phyloP scores from a whole-genome alignment of 805 yeast genomes.

The Yamadazyma sp. region DNA sequence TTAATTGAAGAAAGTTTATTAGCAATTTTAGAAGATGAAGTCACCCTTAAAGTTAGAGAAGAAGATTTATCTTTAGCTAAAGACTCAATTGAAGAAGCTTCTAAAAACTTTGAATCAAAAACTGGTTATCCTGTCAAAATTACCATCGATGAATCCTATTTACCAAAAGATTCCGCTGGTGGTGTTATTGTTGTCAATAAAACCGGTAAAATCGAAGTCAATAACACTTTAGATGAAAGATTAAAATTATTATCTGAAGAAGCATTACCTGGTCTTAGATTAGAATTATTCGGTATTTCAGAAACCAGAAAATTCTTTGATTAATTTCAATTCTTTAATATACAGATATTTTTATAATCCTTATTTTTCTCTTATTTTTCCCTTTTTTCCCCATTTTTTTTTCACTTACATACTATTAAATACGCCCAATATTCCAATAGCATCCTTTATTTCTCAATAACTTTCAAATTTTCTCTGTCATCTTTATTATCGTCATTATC shows the following conservation, averaged over 20 bases:
- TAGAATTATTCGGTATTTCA: constrained; percentile 85
- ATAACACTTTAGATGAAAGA: constrained; percentile 95
- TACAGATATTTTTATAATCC: not conserved
- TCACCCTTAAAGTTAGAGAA: constrained; percentile 64
- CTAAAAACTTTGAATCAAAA: constrained; percentile 58
- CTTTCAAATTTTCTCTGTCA: no score
- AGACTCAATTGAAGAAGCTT: constrained; percentile 60
- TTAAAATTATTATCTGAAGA: constrained; percentile 75
- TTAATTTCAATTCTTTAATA: constrained; percentile 29
- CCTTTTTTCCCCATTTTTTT: no score
- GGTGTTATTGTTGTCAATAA: constrained; percentile 75
- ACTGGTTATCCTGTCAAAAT: constrained; percentile 58
- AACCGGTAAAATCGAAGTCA: constrained; percentile 79
- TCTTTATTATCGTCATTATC: no score
- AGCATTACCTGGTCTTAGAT: constrained; percentile 88
- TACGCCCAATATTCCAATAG: no score
- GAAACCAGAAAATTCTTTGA: constrained; percentile 87
- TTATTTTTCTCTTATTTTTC: not conserved
- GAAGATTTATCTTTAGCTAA: constrained; percentile 59
- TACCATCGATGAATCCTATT: constrained; percentile 53
- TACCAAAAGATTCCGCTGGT: constrained; percentile 71
- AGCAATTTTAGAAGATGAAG: constrained; percentile 69
- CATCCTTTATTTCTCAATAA: no score
- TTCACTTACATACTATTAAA: no score
- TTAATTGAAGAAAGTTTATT: constrained; percentile 74